Conservation (phyloP, 495 filamentous ascomycete species). For the Penicillium coprophilum region DNA sequence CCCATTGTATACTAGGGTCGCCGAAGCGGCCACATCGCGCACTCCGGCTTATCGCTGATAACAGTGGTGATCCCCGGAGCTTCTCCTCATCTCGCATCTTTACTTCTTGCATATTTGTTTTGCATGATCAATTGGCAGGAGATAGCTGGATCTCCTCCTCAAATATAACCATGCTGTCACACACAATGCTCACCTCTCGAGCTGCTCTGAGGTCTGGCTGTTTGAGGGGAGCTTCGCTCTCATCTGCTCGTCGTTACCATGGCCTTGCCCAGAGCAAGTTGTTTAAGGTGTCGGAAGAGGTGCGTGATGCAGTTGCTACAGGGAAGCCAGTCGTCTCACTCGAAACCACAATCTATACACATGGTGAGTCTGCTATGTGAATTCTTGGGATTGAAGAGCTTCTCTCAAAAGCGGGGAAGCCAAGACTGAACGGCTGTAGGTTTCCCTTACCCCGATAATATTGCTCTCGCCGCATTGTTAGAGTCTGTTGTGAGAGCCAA, state of each 20-base stretch:
- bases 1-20: constrained; percentile 42
- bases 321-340: constrained; percentile 84
- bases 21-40: constrained; percentile 38
- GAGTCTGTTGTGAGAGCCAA: constrained; percentile 75
- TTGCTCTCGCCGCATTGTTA: constrained; percentile 64
- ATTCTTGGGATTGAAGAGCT: constrained; percentile 1
- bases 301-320: constrained; percentile 68
- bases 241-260: constrained; percentile 32
- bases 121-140: background rate
- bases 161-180: constrained; percentile 3
- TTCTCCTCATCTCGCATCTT: constrained; percentile 31
- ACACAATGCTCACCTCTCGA: constrained; percentile 34
- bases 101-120: constrained; percentile 14
- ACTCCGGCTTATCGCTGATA: constrained; percentile 37
- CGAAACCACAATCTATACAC: constrained; percentile 87
- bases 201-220: constrained; percentile 25
- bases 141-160: background rate
- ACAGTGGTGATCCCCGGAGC: constrained; percentile 6
- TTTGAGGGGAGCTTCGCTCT: constrained; percentile 18
- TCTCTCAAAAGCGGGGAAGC: constrained; percentile 13
- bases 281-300: constrained; percentile 77
- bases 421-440: constrained; percentile 53
- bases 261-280: constrained; percentile 49
- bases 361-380: constrained; percentile 49
- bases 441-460: constrained; percentile 79